A percentile compares a stretch with the other conserved stretches of the same genome.
Conservation (phyloP, 805 yeast species). For the Jamesozyma gamospora region DNA sequence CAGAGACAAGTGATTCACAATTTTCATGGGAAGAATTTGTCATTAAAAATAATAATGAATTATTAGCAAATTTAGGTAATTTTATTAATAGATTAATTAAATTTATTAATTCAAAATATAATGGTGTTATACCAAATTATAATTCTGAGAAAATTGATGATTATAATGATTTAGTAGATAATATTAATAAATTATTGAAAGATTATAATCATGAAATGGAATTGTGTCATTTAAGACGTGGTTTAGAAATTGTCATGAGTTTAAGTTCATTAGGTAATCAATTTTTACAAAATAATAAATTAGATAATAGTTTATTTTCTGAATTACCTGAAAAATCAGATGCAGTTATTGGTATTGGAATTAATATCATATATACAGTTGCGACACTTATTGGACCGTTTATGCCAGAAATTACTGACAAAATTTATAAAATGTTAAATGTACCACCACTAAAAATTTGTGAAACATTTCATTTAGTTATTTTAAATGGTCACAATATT, state of each 20-base stretch:
- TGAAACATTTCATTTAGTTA: slow-evolving; percentile 56
- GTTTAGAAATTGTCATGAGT: slow-evolving; percentile 84
- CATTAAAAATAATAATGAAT: slow-evolving; percentile 81
- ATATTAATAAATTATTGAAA: slow-evolving; percentile 50
- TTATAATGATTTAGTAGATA: slow-evolving; percentile 35
- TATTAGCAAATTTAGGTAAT: slow-evolving; percentile 91
- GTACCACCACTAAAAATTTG: slow-evolving; percentile 72
- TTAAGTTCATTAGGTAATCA: slow-evolving; percentile 89
- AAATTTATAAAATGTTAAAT: slow-evolving; percentile 67
- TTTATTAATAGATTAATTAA: slow-evolving; percentile 88
- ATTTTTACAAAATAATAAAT: slow-evolving; percentile 89
- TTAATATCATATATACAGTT: slow-evolving; percentile 76
- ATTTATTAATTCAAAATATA: slow-evolving; percentile 80
- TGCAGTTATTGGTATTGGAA: slow-evolving; percentile 84
- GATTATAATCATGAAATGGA: slow-evolving; percentile 66
- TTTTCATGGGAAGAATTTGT: slow-evolving; percentile 96
- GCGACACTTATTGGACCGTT: slow-evolving; percentile 74
- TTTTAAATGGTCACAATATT: slow-evolving; percentile 73
- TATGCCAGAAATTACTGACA: slow-evolving; percentile 72
- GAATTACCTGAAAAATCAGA: slow-evolving; percentile 72
- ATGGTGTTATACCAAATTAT: slow-evolving; percentile 74
- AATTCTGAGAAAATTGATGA: slow-evolving; percentile 39
- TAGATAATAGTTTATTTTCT: slow-evolving; percentile 75
- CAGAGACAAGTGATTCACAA: slow-evolving; percentile 90
- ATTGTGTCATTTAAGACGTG: slow-evolving; percentile 68